phyloP scores from a whole-genome alignment of 2,329 filamentous ascomycete species.

The Sarocladium strictum region DNA sequence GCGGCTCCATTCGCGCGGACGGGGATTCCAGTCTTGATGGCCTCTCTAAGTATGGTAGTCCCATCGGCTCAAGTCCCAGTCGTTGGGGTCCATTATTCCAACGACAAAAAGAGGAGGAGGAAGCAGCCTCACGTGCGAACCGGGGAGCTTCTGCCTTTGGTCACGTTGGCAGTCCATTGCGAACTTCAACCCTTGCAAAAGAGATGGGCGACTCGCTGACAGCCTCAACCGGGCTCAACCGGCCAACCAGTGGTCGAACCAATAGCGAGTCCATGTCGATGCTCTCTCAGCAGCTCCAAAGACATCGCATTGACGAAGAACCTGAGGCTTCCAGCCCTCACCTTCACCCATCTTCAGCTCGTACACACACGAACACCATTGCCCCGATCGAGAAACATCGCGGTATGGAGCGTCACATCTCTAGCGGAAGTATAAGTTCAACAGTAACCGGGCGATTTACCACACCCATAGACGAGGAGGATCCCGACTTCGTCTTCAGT shows the following conservation, averaged over 20 bases:
- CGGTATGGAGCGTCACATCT: constrained; percentile 52
- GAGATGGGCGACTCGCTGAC: constrained; percentile 36
- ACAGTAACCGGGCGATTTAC: constrained; percentile 51
- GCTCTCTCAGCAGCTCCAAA: constrained; percentile 57
- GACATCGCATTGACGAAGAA: constrained; percentile 46
- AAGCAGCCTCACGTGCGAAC: constrained; percentile 28
- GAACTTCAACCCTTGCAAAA: constrained; percentile 55
- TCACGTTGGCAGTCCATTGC: constrained; percentile 59
- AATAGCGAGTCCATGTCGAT: constrained; percentile 50
- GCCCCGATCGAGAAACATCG: constrained; percentile 35
- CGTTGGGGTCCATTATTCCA: constrained; percentile 57
- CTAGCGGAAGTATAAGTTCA: constrained; percentile 52
- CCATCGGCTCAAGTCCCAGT: constrained; percentile 49
- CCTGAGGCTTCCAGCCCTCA: constrained; percentile 39
- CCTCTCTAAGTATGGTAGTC: constrained; percentile 55
- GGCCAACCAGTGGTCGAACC: constrained; percentile 33
- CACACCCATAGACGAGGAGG: constrained; percentile 56
- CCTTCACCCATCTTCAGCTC: constrained; percentile 43
- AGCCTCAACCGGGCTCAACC: constrained; percentile 30
- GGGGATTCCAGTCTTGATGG: constrained; percentile 42
- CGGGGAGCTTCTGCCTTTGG: constrained; percentile 51
- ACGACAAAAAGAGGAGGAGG: constrained; percentile 54
- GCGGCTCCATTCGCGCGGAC: constrained; percentile 54
- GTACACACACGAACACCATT: constrained; percentile 31
- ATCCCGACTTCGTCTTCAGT: constrained; percentile 57